These are phyloP conservation scores for Leccinum griseonigrum DNA, from an alignment of 1,284 basidiomycete species.

Conservation along the genomic window DNA sequence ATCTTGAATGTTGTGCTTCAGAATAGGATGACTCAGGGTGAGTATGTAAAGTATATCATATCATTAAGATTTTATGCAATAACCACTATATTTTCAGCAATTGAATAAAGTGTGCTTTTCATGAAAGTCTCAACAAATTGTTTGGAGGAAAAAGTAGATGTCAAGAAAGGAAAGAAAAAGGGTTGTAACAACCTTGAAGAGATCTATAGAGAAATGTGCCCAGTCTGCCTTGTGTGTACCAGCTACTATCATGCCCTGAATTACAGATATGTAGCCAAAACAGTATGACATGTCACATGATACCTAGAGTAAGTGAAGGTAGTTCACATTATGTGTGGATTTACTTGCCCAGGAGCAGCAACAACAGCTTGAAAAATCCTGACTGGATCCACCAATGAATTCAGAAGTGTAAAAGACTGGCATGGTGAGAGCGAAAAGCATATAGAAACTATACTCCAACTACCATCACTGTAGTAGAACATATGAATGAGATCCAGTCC, in stretches of 20 bases:
- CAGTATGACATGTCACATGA: too few species aligned
- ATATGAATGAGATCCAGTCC: not conserved
- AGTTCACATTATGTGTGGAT: too few species aligned
- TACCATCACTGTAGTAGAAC: too few species aligned
- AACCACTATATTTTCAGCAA: not conserved
- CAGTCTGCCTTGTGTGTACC: not conserved
- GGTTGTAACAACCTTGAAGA: not conserved
- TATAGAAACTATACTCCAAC: too few species aligned
- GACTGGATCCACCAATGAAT: too few species aligned
- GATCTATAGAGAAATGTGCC: not conserved
- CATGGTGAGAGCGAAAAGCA: too few species aligned
- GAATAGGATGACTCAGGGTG: not conserved
- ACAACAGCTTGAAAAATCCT: not conserved
- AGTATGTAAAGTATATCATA: not conserved
- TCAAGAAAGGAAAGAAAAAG: not conserved
- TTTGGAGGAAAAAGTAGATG: not conserved
- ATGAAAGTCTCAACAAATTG: not conserved
- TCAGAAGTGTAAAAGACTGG: too few species aligned
- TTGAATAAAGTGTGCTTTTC: not conserved
- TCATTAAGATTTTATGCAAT: not conserved
- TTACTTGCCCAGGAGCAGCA: not conserved
- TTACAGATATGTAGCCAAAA: not conserved
- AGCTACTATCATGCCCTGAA: not conserved
- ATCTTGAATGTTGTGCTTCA: not conserved
- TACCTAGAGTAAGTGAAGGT: not conserved